These are phyloP conservation scores for Apiospora marii DNA, from an alignment of 2,329 filamentous ascomycete species.

Conservation along the genomic window DNA sequence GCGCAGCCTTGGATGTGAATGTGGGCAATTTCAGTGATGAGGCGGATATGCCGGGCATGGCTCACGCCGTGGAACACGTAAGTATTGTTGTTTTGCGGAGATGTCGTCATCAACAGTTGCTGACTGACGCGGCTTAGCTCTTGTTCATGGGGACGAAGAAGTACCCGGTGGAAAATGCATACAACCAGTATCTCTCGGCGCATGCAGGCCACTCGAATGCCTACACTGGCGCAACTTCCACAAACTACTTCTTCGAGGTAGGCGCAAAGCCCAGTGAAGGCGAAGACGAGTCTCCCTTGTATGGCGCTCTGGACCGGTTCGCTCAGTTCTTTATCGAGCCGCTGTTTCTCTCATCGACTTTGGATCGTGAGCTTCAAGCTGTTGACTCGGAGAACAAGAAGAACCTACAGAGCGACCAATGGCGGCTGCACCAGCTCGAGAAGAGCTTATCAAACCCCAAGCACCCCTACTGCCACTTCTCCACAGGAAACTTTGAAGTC, in stretches of 20 bases:
- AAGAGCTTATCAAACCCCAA: constrained; percentile 87
- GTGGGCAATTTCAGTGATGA: constrained; percentile 89
- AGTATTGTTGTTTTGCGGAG: background rate
- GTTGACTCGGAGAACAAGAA: constrained; percentile 98
- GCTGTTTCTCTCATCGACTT: constrained; percentile 82
- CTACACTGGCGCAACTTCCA: constrained; percentile 91
- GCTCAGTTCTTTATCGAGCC: constrained; percentile 87
- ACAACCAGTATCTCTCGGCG: constrained; percentile 89
- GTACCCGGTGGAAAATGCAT: constrained; percentile 95
- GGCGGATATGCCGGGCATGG: constrained; percentile 90
- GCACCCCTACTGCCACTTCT: constrained; percentile 91
- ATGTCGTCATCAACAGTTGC: background rate
- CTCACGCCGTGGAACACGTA: constrained; percentile 89
- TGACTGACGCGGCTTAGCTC: constrained; percentile 55
- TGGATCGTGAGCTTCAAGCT: constrained; percentile 86
- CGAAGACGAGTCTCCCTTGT: constrained; percentile 65
- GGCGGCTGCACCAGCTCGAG: constrained; percentile 86
- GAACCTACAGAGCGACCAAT: constrained; percentile 89
- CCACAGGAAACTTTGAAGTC: constrained; percentile 86
- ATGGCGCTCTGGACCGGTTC: constrained; percentile 88
- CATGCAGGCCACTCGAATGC: constrained; percentile 95
- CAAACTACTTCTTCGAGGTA: constrained; percentile 98
- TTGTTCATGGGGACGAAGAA: constrained; percentile 99
- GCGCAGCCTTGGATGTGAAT: constrained; percentile 92
- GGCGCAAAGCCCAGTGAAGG: constrained; percentile 77